Evolutionary conservation across 164 flowering plant species (phyloP).

Genomic region (Liriodendron chinense): DNA sequence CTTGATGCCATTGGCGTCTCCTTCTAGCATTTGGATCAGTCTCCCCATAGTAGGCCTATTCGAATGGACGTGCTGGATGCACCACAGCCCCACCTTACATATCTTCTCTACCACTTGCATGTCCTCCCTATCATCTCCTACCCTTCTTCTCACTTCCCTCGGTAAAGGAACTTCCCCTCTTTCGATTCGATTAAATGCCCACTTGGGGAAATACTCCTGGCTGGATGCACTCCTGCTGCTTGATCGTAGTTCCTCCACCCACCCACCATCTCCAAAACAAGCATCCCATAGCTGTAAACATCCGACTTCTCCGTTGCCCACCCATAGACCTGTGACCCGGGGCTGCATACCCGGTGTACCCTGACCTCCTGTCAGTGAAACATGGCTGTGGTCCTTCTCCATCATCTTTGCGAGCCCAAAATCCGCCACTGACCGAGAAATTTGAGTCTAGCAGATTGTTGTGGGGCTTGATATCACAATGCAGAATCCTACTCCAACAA

Average conservation of each 20-base stretch:
- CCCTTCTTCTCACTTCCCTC: not conserved
- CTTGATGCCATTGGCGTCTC: not conserved
- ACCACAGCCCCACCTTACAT: constrained; percentile 11
- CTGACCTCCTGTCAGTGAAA: constrained; percentile 10
- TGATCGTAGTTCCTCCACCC: constrained; percentile 9
- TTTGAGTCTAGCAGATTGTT: constrained; percentile 21
- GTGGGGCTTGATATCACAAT: constrained; percentile 29
- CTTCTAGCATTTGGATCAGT: constrained; percentile 4
- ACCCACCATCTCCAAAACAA: constrained; percentile 19
- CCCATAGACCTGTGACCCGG: constrained; percentile 19
- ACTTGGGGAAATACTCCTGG: constrained; percentile 17
- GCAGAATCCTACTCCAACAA: constrained; percentile 15
- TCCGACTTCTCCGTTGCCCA: constrained; percentile 1
- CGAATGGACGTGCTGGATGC: constrained; percentile 5
- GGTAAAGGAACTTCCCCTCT: not conserved
- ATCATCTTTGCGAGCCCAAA: constrained; percentile 20
- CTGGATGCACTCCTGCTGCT: not conserved
- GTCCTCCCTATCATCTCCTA: constrained; percentile 10
- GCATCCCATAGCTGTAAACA: constrained; percentile 25
- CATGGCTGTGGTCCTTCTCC: constrained; percentile 1
- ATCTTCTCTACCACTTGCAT: constrained; percentile 2
- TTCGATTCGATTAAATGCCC: constrained; percentile 13
- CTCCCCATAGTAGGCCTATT: constrained; percentile 5
- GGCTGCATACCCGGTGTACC: constrained; percentile 21
- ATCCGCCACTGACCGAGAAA: constrained; percentile 18